These are phyloP conservation scores for Scutellaria galericulata DNA, from an alignment of 257 asterid genomes.

Conservation along the genomic window DNA sequence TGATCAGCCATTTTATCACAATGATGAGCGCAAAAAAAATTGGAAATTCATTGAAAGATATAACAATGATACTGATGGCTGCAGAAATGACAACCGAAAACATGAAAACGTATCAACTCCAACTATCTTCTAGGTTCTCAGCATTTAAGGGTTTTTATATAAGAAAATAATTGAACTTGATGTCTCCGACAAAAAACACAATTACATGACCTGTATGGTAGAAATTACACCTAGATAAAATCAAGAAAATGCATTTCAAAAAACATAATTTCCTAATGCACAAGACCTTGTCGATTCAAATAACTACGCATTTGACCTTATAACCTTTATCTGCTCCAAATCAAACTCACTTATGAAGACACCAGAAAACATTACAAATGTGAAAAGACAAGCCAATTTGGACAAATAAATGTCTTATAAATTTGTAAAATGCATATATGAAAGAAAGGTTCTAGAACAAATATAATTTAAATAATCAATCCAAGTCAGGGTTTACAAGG, in stretches of 20 bases:
- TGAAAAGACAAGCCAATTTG: not conserved
- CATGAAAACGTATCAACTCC: not conserved
- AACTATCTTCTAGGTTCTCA: not conserved
- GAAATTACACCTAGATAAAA: not conserved
- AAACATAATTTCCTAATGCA: not conserved
- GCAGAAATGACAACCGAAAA: not conserved
- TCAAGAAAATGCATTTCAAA: not conserved
- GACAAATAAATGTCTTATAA: not conserved
- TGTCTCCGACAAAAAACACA: no score
- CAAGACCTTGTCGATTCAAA: not conserved
- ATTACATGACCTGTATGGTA: not conserved
- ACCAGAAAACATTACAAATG: not conserved
- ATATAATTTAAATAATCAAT: not conserved
- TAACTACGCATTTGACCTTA: no score
- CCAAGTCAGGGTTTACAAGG: slow-evolving; percentile 2
- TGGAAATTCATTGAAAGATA: not conserved
- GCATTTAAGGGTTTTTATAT: not conserved
- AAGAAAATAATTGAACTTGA: no score
- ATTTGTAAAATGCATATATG: no score
- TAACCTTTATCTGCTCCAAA: not conserved
- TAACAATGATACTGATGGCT: not conserved
- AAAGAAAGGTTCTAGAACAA: not conserved
- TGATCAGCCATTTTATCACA: not conserved
- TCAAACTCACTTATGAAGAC: not conserved
- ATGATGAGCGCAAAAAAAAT: not conserved